phyloP scores from a whole-genome alignment of 176 grass and related monocot species.

The Poa annua region DNA sequence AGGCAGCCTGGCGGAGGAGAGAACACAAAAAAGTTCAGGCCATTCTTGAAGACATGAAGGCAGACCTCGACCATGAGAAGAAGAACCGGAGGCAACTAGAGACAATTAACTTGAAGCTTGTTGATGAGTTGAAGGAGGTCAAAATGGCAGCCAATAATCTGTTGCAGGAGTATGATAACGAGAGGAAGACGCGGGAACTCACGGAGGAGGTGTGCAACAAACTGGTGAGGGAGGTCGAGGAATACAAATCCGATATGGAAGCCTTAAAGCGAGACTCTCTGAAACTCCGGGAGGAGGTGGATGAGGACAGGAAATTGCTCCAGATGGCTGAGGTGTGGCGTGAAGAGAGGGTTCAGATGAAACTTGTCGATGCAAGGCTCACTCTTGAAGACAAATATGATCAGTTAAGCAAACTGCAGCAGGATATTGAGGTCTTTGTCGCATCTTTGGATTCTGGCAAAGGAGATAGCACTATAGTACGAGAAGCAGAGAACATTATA shows the following conservation, averaged over 20 bases:
- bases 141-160: constrained; percentile 69
- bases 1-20: constrained; percentile 79
- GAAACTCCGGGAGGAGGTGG: constrained; percentile 67
- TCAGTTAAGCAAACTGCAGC: constrained; percentile 66
- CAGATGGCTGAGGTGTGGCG: constrained; percentile 99
- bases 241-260: constrained; percentile 81
- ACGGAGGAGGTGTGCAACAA: constrained; percentile 89
- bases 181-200: constrained; percentile 70
- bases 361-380: constrained; percentile 89
- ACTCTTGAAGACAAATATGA: constrained; percentile 83
- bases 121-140: constrained; percentile 78
- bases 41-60: constrained; percentile 82
- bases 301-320: constrained; percentile 83
- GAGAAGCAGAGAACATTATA: constrained; percentile 55
- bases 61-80: constrained; percentile 84
- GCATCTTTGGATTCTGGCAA: constrained; percentile 36
- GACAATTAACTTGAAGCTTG: constrained; percentile 78
- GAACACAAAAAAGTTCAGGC: constrained; percentile 83
- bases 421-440: constrained; percentile 52
- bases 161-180: constrained; percentile 81
- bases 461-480: constrained; percentile 45
- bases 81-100: constrained; percentile 68
- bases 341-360: constrained; percentile 96
- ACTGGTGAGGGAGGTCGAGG: constrained; percentile 79
- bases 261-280: constrained; percentile 59